Evolutionary conservation across 306 rosid species (phyloP).

Genomic region (Begonia fuchsioides): DNA sequence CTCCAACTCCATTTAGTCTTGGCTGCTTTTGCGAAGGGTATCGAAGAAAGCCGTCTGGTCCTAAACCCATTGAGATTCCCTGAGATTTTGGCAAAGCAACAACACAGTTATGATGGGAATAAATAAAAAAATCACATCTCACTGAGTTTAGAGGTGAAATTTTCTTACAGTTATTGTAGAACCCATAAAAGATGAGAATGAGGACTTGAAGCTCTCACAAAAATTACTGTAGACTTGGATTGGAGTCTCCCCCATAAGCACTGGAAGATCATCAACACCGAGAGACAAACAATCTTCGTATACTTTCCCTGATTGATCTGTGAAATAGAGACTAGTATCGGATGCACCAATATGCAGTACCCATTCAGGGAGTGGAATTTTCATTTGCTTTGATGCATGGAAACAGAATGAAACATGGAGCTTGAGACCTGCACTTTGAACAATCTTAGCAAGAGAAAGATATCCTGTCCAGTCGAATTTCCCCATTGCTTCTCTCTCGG

Average conservation of each 20-base stretch:
- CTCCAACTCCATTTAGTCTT: constrained; percentile 47
- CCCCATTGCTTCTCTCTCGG: constrained; percentile 47
- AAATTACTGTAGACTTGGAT: constrained; percentile 57
- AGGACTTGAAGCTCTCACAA: constrained; percentile 72
- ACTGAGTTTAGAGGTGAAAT: not conserved
- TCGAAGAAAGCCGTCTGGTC: constrained; percentile 78
- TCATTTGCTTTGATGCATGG: constrained; percentile 48
- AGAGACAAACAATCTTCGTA: constrained; percentile 67
- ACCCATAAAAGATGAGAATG: constrained; percentile 46
- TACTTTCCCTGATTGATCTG: constrained; percentile 37
- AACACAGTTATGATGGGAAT: constrained; percentile 15
- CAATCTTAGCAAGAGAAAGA: constrained; percentile 69
- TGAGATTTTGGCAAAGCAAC: constrained; percentile 19
- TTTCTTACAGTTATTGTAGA: constrained; percentile 59
- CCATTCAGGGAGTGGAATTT: constrained; percentile 65
- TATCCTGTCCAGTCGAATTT: constrained; percentile 72
- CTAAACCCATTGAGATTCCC: constrained; percentile 85
- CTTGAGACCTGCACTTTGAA: constrained; percentile 65
- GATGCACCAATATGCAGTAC: constrained; percentile 63
- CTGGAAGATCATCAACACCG: constrained; percentile 67
- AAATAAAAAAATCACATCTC: not conserved
- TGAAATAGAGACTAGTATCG: constrained; percentile 43
- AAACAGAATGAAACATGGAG: constrained; percentile 82
- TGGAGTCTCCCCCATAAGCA: constrained; percentile 67
- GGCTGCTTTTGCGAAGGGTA: constrained; percentile 62